phyloP scores from a whole-genome alignment of 805 yeast genomes.

The Ogataea nitratoaversa region DNA sequence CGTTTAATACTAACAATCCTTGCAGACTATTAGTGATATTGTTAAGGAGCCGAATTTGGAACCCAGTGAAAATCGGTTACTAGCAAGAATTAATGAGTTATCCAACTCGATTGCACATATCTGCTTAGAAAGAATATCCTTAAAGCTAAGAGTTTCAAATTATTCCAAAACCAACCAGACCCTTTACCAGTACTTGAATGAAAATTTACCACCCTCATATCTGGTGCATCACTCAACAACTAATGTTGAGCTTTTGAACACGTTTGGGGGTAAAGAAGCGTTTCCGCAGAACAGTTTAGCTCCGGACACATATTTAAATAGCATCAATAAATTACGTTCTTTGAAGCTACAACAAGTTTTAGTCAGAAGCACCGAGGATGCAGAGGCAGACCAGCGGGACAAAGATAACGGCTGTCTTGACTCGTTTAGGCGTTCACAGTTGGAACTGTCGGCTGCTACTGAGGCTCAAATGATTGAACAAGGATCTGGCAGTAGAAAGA shows the following conservation, averaged over 20 bases:
- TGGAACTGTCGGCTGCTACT: neutral
- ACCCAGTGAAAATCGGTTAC: neutral
- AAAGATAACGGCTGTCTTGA: too few relatives aligned
- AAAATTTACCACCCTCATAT: neutral
- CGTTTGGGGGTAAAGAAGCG: neutral
- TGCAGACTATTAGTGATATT: neutral
- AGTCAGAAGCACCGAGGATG: too few relatives aligned
- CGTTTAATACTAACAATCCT: neutral
- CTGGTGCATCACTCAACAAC: neutral
- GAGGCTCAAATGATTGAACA: neutral
- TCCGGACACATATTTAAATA: too few relatives aligned
- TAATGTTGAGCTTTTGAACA: neutral
- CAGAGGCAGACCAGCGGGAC: too few relatives aligned
- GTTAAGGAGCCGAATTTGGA: neutral
- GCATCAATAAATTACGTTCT: too few relatives aligned
- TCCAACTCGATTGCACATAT: slow-evolving; percentile 3
- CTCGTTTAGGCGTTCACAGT: too few relatives aligned
- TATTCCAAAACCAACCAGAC: too few relatives aligned
- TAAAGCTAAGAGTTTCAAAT: slow-evolving; percentile 1
- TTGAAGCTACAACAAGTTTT: too few relatives aligned
- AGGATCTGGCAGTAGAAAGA: neutral
- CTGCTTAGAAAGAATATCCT: slow-evolving; percentile 5
- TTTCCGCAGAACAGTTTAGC: neutral
- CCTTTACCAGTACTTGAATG: neutral
- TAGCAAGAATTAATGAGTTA: neutral